Base-by-base conservation (phyloP, 805 yeast species). In the Dipodascus geniculatus region DNA sequence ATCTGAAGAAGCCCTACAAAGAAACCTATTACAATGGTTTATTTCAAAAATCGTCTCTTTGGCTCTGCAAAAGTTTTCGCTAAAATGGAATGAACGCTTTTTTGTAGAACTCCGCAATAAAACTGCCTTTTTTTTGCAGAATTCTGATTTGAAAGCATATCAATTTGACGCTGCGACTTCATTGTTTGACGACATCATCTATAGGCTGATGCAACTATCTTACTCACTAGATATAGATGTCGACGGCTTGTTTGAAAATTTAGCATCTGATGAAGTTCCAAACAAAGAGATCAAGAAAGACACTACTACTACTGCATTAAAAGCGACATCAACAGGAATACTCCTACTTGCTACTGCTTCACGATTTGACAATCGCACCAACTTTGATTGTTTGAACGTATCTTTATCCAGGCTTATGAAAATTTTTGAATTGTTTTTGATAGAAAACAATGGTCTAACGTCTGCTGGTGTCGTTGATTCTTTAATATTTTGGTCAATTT, bases 151-250 rank as follows among this genome's bases (percentile, higher is more conserved):
- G 20, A 64, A 65, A 31, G 57, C 61, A 2, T 63, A 64, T 49
- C 63, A 65, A 44, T 67, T 64, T 20, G 58, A 62, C 3, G 61
- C 55, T 16, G 53, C 59, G 50, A 58, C 63, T 42, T 54, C 61
- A 51, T 56, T 68, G 22, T 44, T 69, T 47, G 58, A 63, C 55
- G 74, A 70, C 23, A 61, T 71, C 23, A 66, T 66, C 49, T 66
- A 63, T 4, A 70, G 83, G 51, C 65, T 71, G n/a, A 66, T 71
- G 35, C 74, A 74, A 52, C 69, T 88, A 55, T 76, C 85, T 0
- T 62, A 73, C 31, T 79, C 93, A 2, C 78, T 77, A 66, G 98
- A 90, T 66, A 62, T 87, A 51, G 79, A 83, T 52, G 68, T 81
- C 11, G 68, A 47, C 60, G 49, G 48, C 28, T 53, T 31, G 22